These are phyloP conservation scores for Umbilicaria muhlenbergii DNA, from an alignment of 495 filamentous ascomycete genomes.

Conservation along the genomic window DNA sequence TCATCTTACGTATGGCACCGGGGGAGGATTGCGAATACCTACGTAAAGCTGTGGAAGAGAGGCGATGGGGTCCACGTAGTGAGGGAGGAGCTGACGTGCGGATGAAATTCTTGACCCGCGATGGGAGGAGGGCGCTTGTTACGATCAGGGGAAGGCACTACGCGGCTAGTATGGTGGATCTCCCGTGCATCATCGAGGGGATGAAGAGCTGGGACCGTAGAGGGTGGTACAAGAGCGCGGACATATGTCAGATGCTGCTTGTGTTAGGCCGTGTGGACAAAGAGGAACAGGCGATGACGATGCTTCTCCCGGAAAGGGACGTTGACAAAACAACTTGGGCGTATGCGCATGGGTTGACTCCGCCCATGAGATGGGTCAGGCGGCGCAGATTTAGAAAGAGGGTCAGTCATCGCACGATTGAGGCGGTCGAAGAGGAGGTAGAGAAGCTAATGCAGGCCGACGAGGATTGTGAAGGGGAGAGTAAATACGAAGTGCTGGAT, in stretches of 20 bases:
- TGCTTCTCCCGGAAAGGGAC: conserved; percentile 42
- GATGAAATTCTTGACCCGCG: conserved; percentile 63
- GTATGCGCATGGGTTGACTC: conserved; percentile 85
- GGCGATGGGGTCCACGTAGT: conserved; percentile 47
- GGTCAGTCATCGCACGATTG: conserved; percentile 68
- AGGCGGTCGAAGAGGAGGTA: conserved; percentile 73
- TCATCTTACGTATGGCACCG: conserved; percentile 76
- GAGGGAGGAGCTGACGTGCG: conserved; percentile 54
- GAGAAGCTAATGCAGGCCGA: conserved; percentile 62
- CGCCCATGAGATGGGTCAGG: conserved; percentile 74
- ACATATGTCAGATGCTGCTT: conserved; percentile 90
- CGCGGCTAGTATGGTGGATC: conserved; percentile 68
- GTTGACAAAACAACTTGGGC: conserved; percentile 48
- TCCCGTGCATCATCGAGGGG: conserved; percentile 82
- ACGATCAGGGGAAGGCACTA: conserved; percentile 55
- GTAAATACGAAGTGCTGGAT: conserved; percentile 50
- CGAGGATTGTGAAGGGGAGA: conserved; percentile 33
- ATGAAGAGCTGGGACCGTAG: conserved; percentile 95
- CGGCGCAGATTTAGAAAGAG: conserved; percentile 78
- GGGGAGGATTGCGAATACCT: conserved; percentile 76
- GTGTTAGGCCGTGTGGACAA: conserved; percentile 53
- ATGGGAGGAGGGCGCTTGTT: conserved; percentile 58
- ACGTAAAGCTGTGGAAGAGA: conserved; percentile 50
- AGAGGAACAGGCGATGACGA: conserved; percentile 57
- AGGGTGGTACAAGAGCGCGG: conserved; percentile 81